Percentiles rank a stretch among this genome's conserved stretches.
Conservation (phyloP, 1,284 basidiomycete species). For the Pseudozyma sp. region DNA sequence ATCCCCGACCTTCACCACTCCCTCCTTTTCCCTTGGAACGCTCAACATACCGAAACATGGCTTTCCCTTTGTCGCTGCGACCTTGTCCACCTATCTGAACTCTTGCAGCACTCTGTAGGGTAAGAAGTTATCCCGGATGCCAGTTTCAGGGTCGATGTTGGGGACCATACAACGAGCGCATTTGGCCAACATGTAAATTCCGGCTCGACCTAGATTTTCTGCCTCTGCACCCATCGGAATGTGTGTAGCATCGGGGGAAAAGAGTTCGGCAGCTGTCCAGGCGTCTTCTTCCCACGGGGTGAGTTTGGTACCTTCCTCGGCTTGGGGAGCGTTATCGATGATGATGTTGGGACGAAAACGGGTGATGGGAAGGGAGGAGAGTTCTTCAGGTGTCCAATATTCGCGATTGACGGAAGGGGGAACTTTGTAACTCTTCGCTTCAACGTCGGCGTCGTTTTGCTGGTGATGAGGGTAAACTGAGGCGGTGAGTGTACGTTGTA, state of each 20-base stretch:
- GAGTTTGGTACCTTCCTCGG: constrained; percentile 15
- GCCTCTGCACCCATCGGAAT: constrained; percentile 38
- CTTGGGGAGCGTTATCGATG: constrained; percentile 31
- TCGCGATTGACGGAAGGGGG: constrained; percentile 48
- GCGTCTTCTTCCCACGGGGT: constrained; percentile 62
- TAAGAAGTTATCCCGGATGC: constrained; percentile 49
- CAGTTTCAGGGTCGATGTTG: constrained; percentile 56
- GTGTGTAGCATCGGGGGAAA: constrained; percentile 20
- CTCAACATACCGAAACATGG: constrained; percentile 61
- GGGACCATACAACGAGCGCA: constrained; percentile 62
- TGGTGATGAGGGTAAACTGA: constrained; percentile 46
- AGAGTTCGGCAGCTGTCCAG: constrained; percentile 57
- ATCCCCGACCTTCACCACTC: constrained; percentile 48
- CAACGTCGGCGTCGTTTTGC: neutral
- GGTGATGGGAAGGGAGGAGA: constrained; percentile 47
- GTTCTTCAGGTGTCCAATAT: constrained; percentile 59
- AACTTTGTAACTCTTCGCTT: constrained; percentile 37
- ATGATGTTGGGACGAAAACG: constrained; percentile 64
- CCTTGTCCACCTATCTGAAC: constrained; percentile 56
- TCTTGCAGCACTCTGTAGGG: constrained; percentile 59
- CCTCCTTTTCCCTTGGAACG: constrained; percentile 45
- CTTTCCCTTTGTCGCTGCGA: constrained; percentile 44
- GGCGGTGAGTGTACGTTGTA: constrained; percentile 52
- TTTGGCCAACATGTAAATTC: constrained; percentile 55
- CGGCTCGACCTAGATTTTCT: constrained; percentile 47